These are phyloP conservation scores for Apostasia ramifera DNA, from an alignment of 106 monocot genomes.

Conservation along the genomic window DNA sequence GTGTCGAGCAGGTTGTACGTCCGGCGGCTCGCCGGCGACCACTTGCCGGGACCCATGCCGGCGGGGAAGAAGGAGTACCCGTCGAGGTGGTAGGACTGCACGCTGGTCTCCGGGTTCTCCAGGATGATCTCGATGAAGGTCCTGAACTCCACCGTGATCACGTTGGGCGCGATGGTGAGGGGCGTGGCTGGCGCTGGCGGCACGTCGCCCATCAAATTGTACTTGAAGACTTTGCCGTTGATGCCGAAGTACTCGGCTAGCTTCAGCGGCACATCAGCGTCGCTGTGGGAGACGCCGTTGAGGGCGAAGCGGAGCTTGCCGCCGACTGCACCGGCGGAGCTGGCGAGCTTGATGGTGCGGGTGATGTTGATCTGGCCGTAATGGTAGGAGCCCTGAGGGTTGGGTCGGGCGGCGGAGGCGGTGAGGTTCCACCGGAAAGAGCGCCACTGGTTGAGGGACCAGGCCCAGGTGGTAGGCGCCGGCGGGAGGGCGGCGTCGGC, in stretches of 20 bases:
- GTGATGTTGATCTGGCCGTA: constrained; percentile 58
- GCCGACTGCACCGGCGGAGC: constrained; percentile 5
- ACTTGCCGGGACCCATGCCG: constrained; percentile 38
- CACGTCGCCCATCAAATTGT: constrained; percentile 24
- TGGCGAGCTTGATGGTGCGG: constrained; percentile 38
- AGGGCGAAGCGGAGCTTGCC: constrained; percentile 38
- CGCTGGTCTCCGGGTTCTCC: constrained; percentile 46
- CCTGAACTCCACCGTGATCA: constrained; percentile 27
- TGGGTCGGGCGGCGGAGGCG: constrained; percentile 46
- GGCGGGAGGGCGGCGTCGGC: constrained; percentile 11
- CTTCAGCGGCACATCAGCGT: constrained; percentile 27
- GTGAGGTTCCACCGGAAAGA: constrained; percentile 55
- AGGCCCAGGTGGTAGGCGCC: constrained; percentile 22
- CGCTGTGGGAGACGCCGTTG: constrained; percentile 35
- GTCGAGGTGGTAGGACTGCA: constrained; percentile 46
- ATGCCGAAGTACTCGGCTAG: constrained; percentile 41
- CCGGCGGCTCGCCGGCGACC: constrained; percentile 24
- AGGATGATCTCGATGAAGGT: constrained; percentile 49
- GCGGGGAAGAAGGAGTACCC: constrained; percentile 20
- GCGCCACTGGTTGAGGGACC: constrained; percentile 44
- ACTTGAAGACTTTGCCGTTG: constrained; percentile 18
- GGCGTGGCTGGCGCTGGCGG: constrained; percentile 1
- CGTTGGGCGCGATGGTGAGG: constrained; percentile 23
- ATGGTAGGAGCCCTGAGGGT: constrained; percentile 58
- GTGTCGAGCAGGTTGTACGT: constrained; percentile 38